Base-by-base conservation (phyloP, 371 early-diverging fungal species). In the Mortierella sp. region DNA sequence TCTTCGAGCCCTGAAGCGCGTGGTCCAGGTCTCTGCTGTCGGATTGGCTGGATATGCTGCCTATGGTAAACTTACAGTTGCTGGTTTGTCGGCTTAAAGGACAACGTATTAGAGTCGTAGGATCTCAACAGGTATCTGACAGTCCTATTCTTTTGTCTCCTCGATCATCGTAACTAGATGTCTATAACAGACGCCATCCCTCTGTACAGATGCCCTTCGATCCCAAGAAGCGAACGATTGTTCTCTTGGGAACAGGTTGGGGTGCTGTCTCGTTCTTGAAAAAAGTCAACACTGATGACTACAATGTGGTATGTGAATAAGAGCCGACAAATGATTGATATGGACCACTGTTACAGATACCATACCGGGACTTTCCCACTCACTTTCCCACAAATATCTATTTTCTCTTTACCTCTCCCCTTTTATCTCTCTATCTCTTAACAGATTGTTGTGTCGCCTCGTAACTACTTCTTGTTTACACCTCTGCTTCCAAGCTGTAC, bases 401-500 rank as follows among this genome's bases (percentile, higher is more conserved):
- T n/a, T n/a, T n/a, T n/a, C n/a, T n/a, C n/a, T n/a, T n/a, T n/a
- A n/a, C n/a, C n/a, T 64, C 25, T 64, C 62, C 60, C 14, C 60
- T 57, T 37, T 37, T 66, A 19, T 5, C 44, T 21, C 43, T 18
- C 63, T 45, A 37, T 63, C 16, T 28, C 4, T 28, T 53, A 7
- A 2, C 74, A 86, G 88, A 69, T 92, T 5, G 89, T 95, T 9
- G 90, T 97, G 0, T 93, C 93, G 26, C 96, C 96, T 18, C 88
- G 94, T 64, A 96, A 96, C 83, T 98, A 96, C 85, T 98, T 98
- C 80, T 83, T 96, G 75, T 97, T 96, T 84, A 96, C 97, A 6
- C 97, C 97, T 21, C 79, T 97, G 58, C 84, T 97, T 52, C 96
- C 97, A 47, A 90, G 89, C 68, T 90, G 91, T 74, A 94, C 95